Percentiles rank a stretch among this genome's conserved stretches.
Conservation (phyloP, 164 flowering plant species). For the Magnolia kwangsiensis region DNA sequence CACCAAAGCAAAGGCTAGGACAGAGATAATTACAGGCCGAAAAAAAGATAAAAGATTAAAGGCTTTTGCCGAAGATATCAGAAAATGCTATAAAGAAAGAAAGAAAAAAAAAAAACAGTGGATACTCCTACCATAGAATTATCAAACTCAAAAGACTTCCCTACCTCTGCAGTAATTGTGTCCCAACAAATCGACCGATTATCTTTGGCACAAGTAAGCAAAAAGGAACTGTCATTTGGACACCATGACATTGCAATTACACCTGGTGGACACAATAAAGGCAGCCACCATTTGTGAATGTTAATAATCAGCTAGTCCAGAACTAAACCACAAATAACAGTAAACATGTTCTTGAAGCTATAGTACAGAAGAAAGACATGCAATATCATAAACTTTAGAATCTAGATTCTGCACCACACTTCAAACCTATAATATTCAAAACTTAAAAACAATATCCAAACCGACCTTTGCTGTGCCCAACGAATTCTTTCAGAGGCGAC, state of each 20-base stretch:
- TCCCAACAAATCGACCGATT: conserved; percentile 98
- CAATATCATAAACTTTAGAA: background rate
- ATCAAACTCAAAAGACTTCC: background rate
- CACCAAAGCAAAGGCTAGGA: no score
- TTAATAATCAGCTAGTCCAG: background rate
- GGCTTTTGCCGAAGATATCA: background rate
- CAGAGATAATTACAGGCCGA: no score
- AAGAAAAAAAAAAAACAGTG: background rate
- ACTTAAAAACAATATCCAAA: background rate
- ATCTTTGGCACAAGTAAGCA: conserved; percentile 95
- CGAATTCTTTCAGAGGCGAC: conserved; percentile 81
- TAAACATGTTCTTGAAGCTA: background rate
- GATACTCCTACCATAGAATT: background rate
- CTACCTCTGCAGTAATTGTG: conserved; percentile 74
- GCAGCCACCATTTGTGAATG: background rate
- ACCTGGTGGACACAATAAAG: conserved; percentile 40
- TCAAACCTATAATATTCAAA: background rate
- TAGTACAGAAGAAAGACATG: background rate
- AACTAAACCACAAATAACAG: background rate
- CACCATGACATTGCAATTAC: conserved; percentile 99
- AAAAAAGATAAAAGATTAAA: no score
- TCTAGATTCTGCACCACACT: background rate
- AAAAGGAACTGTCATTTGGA: conserved; percentile 79
- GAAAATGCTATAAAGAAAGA: background rate
- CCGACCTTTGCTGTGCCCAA: conserved; percentile 91